Percentiles rank a stretch among this genome's conserved stretches.
Conservation (phyloP, 106 monocot species). For the Apostasia shenzhenica region DNA sequence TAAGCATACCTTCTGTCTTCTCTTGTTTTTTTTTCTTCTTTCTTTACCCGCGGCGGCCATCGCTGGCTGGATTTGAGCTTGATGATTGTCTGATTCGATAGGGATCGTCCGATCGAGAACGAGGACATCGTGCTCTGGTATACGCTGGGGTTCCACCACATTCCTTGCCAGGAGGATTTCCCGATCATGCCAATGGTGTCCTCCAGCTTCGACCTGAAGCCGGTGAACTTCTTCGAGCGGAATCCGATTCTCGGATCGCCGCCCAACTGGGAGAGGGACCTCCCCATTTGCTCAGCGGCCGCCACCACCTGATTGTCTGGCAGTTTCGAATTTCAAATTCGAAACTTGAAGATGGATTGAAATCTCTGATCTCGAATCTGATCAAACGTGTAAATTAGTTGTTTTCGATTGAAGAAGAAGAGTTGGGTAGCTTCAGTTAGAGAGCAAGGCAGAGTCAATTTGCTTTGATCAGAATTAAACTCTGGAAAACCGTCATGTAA, state of each 20-base stretch:
- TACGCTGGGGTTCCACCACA: conserved; percentile 57
- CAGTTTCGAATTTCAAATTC: neutral
- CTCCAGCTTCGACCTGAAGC: conserved; percentile 78
- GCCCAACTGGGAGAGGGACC: conserved; percentile 49
- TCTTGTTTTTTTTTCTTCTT: no score
- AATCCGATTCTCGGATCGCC: conserved; percentile 57
- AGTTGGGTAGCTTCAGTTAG: neutral
- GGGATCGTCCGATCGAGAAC: conserved; percentile 58
- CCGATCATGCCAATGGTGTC: conserved; percentile 83
- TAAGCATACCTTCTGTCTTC: neutral
- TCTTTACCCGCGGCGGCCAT: no score
- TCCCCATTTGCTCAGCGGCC: conserved; percentile 35
- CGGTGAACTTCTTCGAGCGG: conserved; percentile 87
- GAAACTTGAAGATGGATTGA: neutral
- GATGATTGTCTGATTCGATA: neutral
- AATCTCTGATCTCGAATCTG: neutral
- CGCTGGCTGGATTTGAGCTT: no score
- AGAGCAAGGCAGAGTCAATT: neutral
- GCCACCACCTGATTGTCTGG: conserved; percentile 9
- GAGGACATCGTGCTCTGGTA: conserved; percentile 81
- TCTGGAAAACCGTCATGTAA: neutral
- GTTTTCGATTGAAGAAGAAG: neutral
- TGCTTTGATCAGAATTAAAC: neutral
- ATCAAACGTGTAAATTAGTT: neutral
- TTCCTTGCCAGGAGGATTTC: conserved; percentile 66